Percentiles rank a stretch among this genome's conserved stretches.
phyloP scores from a whole-genome alignment of 495 filamentous ascomycete species.

The Tuber magnatum region DNA sequence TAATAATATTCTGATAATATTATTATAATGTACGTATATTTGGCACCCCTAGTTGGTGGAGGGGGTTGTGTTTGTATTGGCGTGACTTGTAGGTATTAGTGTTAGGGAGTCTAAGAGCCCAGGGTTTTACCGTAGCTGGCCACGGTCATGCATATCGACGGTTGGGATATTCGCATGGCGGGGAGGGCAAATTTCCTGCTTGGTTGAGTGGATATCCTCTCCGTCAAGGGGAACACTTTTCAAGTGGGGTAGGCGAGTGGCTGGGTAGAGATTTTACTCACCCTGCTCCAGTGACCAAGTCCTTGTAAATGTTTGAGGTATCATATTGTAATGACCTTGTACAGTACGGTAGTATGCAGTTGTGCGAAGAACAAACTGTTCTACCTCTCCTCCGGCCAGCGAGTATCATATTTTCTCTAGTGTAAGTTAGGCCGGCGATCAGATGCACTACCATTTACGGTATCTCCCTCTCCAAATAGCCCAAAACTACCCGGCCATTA shows the following conservation, averaged over 20 bases:
- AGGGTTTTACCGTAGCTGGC: neutral
- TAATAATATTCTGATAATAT: too few relatives aligned
- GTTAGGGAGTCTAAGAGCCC: neutral
- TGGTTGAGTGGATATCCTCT: neutral
- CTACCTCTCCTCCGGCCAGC: neutral
- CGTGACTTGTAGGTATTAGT: neutral
- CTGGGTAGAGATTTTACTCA: neutral
- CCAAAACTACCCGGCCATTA: neutral
- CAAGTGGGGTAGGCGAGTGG: neutral
- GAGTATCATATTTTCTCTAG: neutral
- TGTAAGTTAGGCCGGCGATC: neutral
- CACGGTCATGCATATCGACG: neutral
- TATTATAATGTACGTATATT: too few relatives aligned
- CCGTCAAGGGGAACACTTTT: neutral
- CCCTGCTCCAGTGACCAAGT: neutral
- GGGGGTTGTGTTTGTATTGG: neutral
- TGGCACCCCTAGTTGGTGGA: too few relatives aligned
- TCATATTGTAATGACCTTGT: neutral
- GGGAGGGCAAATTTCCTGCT: neutral
- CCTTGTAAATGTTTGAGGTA: neutral
- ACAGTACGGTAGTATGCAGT: neutral
- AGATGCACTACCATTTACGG: neutral
- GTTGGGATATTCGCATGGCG: neutral
- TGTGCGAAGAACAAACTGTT: neutral
- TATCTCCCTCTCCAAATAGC: neutral